These are phyloP conservation scores for Poa annua DNA, from an alignment of 176 grass and related monocot species.

Conservation along the genomic window DNA sequence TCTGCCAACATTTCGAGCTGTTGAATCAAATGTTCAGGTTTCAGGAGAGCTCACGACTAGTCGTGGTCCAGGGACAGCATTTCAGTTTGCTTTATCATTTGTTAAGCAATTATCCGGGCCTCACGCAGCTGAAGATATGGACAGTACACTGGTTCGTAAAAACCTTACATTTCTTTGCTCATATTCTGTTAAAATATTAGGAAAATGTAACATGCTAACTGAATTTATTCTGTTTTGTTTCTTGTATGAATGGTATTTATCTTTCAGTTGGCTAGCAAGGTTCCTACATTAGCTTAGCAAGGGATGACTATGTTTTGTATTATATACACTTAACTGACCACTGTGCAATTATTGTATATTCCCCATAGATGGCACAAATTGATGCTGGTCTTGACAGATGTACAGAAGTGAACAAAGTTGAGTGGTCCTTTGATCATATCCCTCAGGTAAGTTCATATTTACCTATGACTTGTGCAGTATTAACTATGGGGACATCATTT, in stretches of 20 bases:
- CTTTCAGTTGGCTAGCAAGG: conserved; percentile 19
- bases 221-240: conserved; percentile 2
- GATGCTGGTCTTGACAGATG: conserved; percentile 53
- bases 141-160: conserved; percentile 62
- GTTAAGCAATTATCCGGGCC: conserved; percentile 82
- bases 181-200: not conserved
- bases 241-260: conserved; percentile 5
- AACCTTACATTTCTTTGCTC: conserved; percentile 30
- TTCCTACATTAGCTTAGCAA: not conserved
- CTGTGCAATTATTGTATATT: not conserved
- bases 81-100: conserved; percentile 89
- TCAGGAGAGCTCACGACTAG: conserved; percentile 88
- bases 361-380: conserved; percentile 53
- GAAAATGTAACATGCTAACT: not conserved
- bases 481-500: conserved; percentile 1
- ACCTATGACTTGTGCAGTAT: conserved; percentile 5
- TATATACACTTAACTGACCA: not conserved
- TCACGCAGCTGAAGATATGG: conserved; percentile 59
- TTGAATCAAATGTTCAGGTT: conserved; percentile 83
- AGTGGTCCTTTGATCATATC: conserved; percentile 68
- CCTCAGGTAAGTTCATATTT: conserved; percentile 67
- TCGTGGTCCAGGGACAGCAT: conserved; percentile 80
- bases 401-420: conserved; percentile 78
- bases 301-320: not conserved
- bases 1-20: conserved; percentile 81